A percentile compares a stretch with the other conserved stretches of the same genome.
Evolutionary conservation across 345 rosid species (phyloP).

Genomic region (Gossypium australe): DNA sequence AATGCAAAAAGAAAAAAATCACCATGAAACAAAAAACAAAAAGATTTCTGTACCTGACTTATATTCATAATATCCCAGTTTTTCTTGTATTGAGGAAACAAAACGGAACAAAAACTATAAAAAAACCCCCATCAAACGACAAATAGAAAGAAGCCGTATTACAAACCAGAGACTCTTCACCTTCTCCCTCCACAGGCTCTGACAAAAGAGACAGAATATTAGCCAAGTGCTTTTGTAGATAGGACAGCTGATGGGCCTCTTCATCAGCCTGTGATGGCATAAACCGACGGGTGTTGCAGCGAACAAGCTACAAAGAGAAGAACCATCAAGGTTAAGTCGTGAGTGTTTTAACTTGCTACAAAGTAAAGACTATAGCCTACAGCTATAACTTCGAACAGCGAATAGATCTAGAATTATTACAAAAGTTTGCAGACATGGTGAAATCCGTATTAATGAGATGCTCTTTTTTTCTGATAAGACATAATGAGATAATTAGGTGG

Average conservation of each 20-base stretch:
- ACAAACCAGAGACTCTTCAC: slow-evolving; percentile 84
- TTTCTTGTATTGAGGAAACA: not conserved
- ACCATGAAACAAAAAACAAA: not conserved
- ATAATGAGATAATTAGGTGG: not conserved
- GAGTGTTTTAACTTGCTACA: slow-evolving; percentile 3
- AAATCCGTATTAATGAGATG: not conserved
- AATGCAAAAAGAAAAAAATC: not conserved
- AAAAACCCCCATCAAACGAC: not conserved
- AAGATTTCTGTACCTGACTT: not conserved
- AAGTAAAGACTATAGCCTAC: not conserved
- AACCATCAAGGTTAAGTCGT: slow-evolving; percentile 8
- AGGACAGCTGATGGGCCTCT: slow-evolving; percentile 94
- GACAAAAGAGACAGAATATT: slow-evolving; percentile 84
- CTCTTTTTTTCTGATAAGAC: not conserved
- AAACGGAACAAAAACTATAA: not conserved
- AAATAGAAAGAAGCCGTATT: slow-evolving; percentile 4
- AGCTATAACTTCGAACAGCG: slow-evolving; percentile 2
- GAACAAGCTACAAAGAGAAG: slow-evolving; percentile 67
- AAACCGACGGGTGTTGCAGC: slow-evolving; percentile 94
- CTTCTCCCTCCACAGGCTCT: slow-evolving; percentile 88
- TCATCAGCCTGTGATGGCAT: slow-evolving; percentile 96
- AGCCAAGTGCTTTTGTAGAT: slow-evolving; percentile 87
- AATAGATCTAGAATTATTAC: not conserved
- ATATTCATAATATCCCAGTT: not conserved
- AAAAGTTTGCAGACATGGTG: not conserved